A percentile compares a stretch with the other conserved stretches of the same genome.
Conservation (phyloP, 179 eudicot species). For the Beta macrorhiza region DNA sequence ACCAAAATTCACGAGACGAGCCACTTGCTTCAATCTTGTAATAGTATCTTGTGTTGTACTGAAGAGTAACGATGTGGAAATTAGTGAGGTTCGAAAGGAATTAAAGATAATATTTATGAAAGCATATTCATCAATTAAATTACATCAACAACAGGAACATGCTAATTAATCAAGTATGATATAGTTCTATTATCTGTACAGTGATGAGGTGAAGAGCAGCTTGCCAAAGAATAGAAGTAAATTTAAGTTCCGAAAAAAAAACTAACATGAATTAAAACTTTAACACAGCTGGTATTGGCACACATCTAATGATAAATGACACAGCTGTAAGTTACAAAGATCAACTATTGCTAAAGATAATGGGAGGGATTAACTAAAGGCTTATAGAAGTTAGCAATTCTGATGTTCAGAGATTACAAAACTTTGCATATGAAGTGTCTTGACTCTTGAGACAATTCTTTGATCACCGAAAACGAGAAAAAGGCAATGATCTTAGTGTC, state of each 20-base stretch:
- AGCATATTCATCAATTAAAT: background rate
- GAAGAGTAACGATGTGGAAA: slow-evolving; percentile 10
- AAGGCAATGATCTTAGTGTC: background rate
- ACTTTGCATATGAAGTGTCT: background rate
- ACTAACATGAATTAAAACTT: background rate
- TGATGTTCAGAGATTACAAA: background rate
- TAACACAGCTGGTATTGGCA: background rate
- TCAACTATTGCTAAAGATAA: background rate
- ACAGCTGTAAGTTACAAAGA: background rate
- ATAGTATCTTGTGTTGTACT: slow-evolving; percentile 63
- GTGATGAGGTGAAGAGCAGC: background rate
- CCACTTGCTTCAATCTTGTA: slow-evolving; percentile 59
- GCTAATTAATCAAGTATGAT: background rate
- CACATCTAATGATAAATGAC: background rate
- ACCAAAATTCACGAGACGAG: slow-evolving; percentile 62
- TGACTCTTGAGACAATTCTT: background rate
- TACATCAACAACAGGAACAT: background rate
- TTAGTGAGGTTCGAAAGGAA: slow-evolving; percentile 17
- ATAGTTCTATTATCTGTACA: background rate
- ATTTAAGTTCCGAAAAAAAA: background rate
- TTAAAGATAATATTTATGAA: slow-evolving; percentile 8
- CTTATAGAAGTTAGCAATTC: background rate
- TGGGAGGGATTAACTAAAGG: background rate
- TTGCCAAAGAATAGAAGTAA: background rate
- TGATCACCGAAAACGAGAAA: background rate